Conservation (phyloP, 2,329 filamentous ascomycete genomes). For the Clarireedia sp. region DNA sequence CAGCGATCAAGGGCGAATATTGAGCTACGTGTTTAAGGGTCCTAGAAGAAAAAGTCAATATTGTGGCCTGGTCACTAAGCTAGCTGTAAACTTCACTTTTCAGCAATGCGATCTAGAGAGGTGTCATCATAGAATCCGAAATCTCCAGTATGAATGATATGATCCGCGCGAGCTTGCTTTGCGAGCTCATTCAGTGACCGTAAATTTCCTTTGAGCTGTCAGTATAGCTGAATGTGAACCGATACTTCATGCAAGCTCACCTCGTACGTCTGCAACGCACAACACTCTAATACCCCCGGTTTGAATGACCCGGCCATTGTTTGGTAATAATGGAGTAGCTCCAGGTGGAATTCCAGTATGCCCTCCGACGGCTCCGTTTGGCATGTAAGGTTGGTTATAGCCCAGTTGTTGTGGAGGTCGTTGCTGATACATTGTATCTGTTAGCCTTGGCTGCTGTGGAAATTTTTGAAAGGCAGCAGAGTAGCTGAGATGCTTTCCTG, state of each 20-base stretch:
- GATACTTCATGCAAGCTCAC: constrained; percentile 34
- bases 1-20: constrained; percentile 89
- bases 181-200: constrained; percentile 94
- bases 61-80: constrained; percentile 12
- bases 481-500: background rate
- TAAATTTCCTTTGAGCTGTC: constrained; percentile 64
- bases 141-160: constrained; percentile 97
- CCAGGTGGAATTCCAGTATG: constrained; percentile 45
- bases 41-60: constrained; percentile 40
- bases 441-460: constrained; percentile 16
- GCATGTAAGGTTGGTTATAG: constrained; percentile 41
- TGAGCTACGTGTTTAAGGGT: constrained; percentile 97
- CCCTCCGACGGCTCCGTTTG: constrained; percentile 48
- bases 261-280: constrained; percentile 66
- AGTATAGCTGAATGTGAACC: constrained; percentile 13
- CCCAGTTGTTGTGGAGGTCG: constrained; percentile 29
- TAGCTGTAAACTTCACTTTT: constrained; percentile 61
- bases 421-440: constrained; percentile 23
- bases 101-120: constrained; percentile 91
- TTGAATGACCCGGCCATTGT: constrained; percentile 59
- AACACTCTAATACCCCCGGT: constrained; percentile 58
- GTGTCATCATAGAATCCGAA: constrained; percentile 98
- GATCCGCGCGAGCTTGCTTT: constrained; percentile 87
- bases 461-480: background rate
- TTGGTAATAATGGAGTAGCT: constrained; percentile 57